A percentile compares a stretch with the other conserved stretches of the same genome.
These are phyloP conservation scores for Naganishia cerealis DNA, from an alignment of 1,284 basidiomycete genomes.

Conservation along the genomic window DNA sequence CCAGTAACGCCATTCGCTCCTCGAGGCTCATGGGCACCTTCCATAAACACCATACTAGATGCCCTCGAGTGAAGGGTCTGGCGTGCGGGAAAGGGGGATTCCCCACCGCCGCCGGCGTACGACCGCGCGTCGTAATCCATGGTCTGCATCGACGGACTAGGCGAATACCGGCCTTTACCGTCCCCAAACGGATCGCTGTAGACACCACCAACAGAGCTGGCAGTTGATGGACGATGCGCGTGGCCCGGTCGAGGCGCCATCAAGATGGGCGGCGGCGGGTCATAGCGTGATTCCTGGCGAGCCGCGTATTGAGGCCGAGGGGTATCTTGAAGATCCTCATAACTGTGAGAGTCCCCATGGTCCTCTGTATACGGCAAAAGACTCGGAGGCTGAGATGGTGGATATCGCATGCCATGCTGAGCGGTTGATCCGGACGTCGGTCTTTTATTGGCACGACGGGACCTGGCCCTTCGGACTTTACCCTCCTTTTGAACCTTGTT, in stretches of 20 bases:
- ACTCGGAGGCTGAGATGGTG: slow-evolving; percentile 11
- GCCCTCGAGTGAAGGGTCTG: slow-evolving; percentile 37
- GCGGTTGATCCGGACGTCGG: neutral
- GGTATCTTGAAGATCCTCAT: slow-evolving; percentile 16
- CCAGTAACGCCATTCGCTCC: slow-evolving; percentile 37
- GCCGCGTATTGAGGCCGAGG: neutral
- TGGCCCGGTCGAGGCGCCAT: slow-evolving; percentile 13
- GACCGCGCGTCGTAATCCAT: slow-evolving; percentile 40
- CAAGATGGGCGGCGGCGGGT: slow-evolving; percentile 17
- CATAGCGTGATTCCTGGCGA: slow-evolving; percentile 18
- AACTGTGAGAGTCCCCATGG: slow-evolving; percentile 4
- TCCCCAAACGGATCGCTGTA: slow-evolving; percentile 43
- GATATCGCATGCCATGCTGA: slow-evolving; percentile 15
- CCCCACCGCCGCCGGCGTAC: slow-evolving; percentile 39
- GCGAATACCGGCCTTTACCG: slow-evolving; percentile 34
- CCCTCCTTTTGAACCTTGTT: slow-evolving; percentile 67
- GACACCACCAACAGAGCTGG: slow-evolving; percentile 42
- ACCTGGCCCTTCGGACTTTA: slow-evolving; percentile 62
- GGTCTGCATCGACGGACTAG: slow-evolving; percentile 39
- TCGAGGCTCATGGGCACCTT: slow-evolving; percentile 34
- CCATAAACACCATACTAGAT: slow-evolving; percentile 49
- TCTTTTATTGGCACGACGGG: slow-evolving; percentile 11
- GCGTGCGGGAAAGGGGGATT: slow-evolving; percentile 35
- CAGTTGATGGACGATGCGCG: slow-evolving; percentile 13
- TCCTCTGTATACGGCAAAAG: slow-evolving; percentile 11